Evolutionary conservation across 2,329 filamentous ascomycete genomes (phyloP).

Genomic region (Colletotrichum sp.): DNA sequence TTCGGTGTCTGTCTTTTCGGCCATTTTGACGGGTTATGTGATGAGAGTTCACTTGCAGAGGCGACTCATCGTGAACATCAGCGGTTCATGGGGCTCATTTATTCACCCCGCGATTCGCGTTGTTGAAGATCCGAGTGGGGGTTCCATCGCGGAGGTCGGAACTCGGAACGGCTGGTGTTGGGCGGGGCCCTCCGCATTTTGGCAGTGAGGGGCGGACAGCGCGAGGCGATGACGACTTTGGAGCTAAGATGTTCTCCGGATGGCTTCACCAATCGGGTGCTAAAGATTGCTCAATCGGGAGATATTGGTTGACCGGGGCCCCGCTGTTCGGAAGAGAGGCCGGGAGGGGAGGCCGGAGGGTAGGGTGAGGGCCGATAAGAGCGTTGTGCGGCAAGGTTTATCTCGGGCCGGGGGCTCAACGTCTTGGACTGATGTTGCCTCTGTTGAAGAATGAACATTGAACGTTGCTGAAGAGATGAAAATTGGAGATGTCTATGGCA

Average conservation of each 20-base stretch:
- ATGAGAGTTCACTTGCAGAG: neutral
- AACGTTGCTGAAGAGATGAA: neutral
- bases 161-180: slow-evolving; percentile 1
- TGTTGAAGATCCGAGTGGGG: neutral
- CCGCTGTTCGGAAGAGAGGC: neutral
- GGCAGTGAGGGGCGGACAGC: neutral
- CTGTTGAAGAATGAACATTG: neutral
- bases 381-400: neutral
- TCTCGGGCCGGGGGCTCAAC: neutral
- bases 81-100: neutral
- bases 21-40: neutral
- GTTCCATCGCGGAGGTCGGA: slow-evolving; percentile 3
- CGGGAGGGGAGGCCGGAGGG: neutral
- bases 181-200: neutral
- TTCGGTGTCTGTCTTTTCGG: slow-evolving; percentile 17
- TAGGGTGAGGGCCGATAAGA: neutral
- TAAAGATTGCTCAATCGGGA: neutral
- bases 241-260: neutral
- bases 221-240: neutral
- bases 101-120: neutral
- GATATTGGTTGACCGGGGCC: neutral
- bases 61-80: neutral
- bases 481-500: accelerated
- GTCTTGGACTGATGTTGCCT: neutral
- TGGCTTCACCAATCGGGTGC: neutral